Evolutionary conservation across 106 monocot species (phyloP).

Genomic region (Gastrodia elata): DNA sequence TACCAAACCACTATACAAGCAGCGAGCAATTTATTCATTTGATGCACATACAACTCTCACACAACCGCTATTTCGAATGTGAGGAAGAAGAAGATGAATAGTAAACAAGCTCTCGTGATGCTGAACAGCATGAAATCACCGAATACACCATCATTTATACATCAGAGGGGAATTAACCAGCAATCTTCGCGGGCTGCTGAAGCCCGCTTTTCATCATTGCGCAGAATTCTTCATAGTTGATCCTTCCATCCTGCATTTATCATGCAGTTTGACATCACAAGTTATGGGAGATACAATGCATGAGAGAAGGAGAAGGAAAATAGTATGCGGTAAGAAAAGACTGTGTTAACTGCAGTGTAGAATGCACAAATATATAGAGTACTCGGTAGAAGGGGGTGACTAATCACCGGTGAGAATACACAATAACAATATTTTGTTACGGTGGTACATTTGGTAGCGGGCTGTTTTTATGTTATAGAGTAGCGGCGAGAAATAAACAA

Average conservation of each 20-base stretch:
- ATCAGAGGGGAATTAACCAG: neutral
- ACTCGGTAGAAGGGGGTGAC: too few species aligned
- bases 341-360: too few species aligned
- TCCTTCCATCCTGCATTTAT: slow-evolving; percentile 37
- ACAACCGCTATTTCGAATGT: neutral
- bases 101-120: neutral
- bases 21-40: neutral
- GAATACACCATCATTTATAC: neutral
- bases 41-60: neutral
- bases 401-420: too few species aligned
- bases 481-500: too few species aligned
- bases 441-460: too few species aligned
- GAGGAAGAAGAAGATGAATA: neutral
- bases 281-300: too few species aligned
- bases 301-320: too few species aligned
- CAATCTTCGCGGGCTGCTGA: slow-evolving; percentile 5
- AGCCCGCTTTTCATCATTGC: slow-evolving; percentile 48
- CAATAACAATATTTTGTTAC: too few species aligned
- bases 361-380: too few species aligned
- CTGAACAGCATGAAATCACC: neutral
- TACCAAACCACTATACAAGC: neutral
- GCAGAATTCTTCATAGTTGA: slow-evolving; percentile 56
- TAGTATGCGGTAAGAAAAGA: too few species aligned
- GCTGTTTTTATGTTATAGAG: too few species aligned
- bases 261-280: too few species aligned